Conservation (phyloP, 371 early-diverging fungal genomes). For the Funneliformis caledonium region DNA sequence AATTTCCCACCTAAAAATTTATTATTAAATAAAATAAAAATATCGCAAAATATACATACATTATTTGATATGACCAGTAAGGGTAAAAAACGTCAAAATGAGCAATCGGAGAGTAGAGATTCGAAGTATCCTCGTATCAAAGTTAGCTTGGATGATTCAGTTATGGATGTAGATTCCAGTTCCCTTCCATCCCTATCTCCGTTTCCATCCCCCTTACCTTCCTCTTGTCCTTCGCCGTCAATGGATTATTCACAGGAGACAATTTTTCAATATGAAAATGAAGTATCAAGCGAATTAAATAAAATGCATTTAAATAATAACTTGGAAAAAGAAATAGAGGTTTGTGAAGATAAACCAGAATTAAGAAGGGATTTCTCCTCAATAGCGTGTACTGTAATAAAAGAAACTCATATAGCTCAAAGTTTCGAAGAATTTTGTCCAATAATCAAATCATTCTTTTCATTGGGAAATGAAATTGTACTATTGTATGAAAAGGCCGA, state of each 20-base stretch:
- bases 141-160: neutral
- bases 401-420: neutral
- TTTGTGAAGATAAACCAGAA: neutral
- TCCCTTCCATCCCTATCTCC: neutral
- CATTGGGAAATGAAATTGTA: slow-evolving; percentile 11
- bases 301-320: neutral
- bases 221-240: neutral
- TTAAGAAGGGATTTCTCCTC: too few relatives aligned
- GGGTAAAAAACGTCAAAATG: neutral
- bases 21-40: too few relatives aligned
- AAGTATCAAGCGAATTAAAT: neutral
- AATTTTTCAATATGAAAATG: neutral
- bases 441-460: neutral
- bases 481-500: slow-evolving; percentile 29
- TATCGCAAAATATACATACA: too few relatives aligned
- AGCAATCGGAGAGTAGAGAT: neutral
- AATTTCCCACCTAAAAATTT: too few relatives aligned
- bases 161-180: neutral
- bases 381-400: neutral
- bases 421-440: neutral
- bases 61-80: neutral
- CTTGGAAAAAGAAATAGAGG: neutral
- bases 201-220: neutral
- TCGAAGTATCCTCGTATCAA: neutral
- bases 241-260: too few relatives aligned